Percentiles rank a stretch among this genome's conserved stretches.
These are phyloP conservation scores for Waitea zeae DNA, from an alignment of 1,284 basidiomycete species.

Conservation along the genomic window DNA sequence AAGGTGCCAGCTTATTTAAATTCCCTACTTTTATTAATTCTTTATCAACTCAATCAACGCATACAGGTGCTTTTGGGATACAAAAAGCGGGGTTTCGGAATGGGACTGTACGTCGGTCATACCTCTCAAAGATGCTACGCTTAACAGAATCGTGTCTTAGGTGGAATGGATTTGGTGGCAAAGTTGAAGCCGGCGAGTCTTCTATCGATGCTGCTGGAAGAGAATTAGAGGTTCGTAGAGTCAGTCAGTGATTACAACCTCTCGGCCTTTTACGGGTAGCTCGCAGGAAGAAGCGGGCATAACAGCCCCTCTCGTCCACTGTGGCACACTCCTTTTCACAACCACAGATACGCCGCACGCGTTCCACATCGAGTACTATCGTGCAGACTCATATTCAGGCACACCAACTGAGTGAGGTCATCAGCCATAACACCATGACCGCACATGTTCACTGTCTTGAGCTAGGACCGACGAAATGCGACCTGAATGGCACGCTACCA, in stretches of 20 bases:
- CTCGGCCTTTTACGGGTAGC: too few species aligned
- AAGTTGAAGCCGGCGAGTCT: slow-evolving; percentile 46
- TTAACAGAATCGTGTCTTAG: slow-evolving; percentile 15
- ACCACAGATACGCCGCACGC: slow-evolving; percentile 30
- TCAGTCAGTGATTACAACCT: not conserved
- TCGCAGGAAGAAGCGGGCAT: slow-evolving; percentile 67
- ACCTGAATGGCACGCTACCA: slow-evolving; percentile 41
- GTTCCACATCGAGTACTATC: slow-evolving; percentile 51
- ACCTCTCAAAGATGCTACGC: not conserved
- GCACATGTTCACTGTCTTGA: not conserved
- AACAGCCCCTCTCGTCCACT: slow-evolving; percentile 33
- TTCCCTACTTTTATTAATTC: slow-evolving; percentile 6
- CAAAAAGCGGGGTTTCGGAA: slow-evolving; percentile 59
- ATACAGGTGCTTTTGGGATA: slow-evolving; percentile 39
- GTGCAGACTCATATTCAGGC: slow-evolving; percentile 34
- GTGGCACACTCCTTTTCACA: slow-evolving; percentile 45
- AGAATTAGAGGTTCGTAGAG: slow-evolving; percentile 35
- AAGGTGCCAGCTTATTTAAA: slow-evolving; percentile 8
- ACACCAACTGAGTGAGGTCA: slow-evolving; percentile 36
- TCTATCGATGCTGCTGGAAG: slow-evolving; percentile 40
- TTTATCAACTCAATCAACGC: not conserved
- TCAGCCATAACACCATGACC: slow-evolving; percentile 1
- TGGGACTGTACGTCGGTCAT: slow-evolving; percentile 26
- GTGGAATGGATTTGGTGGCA: slow-evolving; percentile 63
- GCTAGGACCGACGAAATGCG: slow-evolving; percentile 52